A percentile compares a stretch with the other conserved stretches of the same genome.
These are phyloP conservation scores for Suhomyces bolitotheri DNA, from an alignment of 1,139 yeast genomes.

Conservation along the genomic window DNA sequence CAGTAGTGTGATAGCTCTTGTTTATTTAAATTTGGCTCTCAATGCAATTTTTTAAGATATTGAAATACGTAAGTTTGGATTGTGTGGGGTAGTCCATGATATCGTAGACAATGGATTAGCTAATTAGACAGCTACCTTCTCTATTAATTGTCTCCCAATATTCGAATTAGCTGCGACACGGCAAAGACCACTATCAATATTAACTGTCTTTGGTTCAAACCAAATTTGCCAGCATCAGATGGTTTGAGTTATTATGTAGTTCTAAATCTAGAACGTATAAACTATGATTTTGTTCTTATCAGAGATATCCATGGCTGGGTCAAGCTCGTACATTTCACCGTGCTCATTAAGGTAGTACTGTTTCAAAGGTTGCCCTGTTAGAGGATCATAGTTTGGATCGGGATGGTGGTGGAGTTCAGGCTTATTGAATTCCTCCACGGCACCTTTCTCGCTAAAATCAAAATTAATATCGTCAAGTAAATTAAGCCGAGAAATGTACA, in stretches of 20 bases:
- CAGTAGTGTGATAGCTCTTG: background rate
- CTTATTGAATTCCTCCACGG: conserved; percentile 11
- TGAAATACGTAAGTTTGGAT: no score
- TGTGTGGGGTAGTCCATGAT: no score
- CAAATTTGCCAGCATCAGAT: no score
- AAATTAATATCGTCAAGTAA: conserved; percentile 39
- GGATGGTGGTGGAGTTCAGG: conserved; percentile 2
- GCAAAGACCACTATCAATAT: no score
- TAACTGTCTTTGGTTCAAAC: no score
- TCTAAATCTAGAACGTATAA: conserved; percentile 28
- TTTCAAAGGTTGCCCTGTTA: conserved; percentile 19
- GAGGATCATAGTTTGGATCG: conserved; percentile 9
- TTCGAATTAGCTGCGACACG: no score
- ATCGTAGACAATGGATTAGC: no score
- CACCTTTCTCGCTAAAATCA: conserved; percentile 32
- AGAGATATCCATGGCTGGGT: conserved; percentile 23
- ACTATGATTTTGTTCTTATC: conserved; percentile 37
- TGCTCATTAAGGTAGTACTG: conserved; percentile 34
- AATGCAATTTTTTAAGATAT: no score
- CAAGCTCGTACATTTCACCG: conserved; percentile 40
- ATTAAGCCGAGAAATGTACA: conserved; percentile 42
- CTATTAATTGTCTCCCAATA: no score
- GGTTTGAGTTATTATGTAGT: no score
- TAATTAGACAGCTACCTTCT: no score
- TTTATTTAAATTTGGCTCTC: no score